Evolutionary conservation across 495 filamentous ascomycete genomes (phyloP).

Genomic region (Jackrogersella multiformis): DNA sequence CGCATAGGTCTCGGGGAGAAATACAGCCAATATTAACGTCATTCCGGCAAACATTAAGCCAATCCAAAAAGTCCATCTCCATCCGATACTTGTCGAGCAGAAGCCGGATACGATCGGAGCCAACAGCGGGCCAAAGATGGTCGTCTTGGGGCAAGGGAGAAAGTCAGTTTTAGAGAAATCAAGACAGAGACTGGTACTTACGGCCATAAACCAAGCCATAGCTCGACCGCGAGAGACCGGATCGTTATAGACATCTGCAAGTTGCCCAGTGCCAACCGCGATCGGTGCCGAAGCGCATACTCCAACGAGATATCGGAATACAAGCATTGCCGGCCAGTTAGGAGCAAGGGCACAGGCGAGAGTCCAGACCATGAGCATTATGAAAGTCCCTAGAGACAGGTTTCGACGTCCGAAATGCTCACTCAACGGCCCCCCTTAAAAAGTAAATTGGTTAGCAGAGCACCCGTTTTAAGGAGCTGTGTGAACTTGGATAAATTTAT

Average conservation of each 20-base stretch:
- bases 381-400: constrained; percentile 69
- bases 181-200: constrained; percentile 50
- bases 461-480: not conserved
- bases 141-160: constrained; percentile 58
- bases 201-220: constrained; percentile 74
- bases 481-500: not conserved
- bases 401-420: constrained; percentile 74
- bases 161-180: constrained; percentile 11
- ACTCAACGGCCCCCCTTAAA: constrained; percentile 68
- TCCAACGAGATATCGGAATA: constrained; percentile 74
- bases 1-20: constrained; percentile 70
- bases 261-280: constrained; percentile 74
- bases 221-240: constrained; percentile 69
- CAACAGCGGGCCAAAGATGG: constrained; percentile 72
- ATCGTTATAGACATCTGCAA: constrained; percentile 72
- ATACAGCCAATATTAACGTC: constrained; percentile 56
- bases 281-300: constrained; percentile 73
- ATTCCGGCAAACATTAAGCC: constrained; percentile 65
- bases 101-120: constrained; percentile 76
- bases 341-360: constrained; percentile 75
- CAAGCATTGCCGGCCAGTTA: constrained; percentile 69
- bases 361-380: constrained; percentile 71
- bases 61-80: constrained; percentile 74
- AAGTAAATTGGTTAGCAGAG: constrained; percentile 28
- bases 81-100: constrained; percentile 63